Evolutionary conservation across 352 stramenopile species (phyloP), one percentile per base, ranked within the genome.

Genomic region (Phytophthora uliginosa): DNA sequence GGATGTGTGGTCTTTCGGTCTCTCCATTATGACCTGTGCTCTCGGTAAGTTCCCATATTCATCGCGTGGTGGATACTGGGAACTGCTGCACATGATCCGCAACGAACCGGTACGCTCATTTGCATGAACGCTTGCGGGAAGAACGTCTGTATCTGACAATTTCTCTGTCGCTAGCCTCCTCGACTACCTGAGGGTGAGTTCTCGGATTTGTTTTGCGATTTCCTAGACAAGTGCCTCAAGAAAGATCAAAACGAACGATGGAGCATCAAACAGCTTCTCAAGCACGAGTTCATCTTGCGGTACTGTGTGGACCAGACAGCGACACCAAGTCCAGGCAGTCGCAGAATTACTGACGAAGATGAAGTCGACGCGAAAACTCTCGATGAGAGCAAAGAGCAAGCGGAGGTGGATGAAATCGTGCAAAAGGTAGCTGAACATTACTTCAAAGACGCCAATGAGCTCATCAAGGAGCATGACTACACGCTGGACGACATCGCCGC

Each of bases 11-110:
- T 95, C 89, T 17, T 92, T 96, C 48, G 89, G 89, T 3, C 83
- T 95, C 38, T 93, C 89, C 15, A 93, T 97, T 67, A 95, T 98
- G 85, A 96, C 94, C 18, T 95, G 94, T 60, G 94, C 92, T 26
- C 77, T 98, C 8, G 94, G 94, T 2, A 87, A 85, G 45, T 97
- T 97, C 76, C 93, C 93, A 38, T 97, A 97, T 51, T 90, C 89
- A 20, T 91, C 85, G 4, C 84, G 90, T 68, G 85, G 84, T n/a
- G 94, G 87, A 6, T 98, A 98, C 72, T 98, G 93, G 92, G 87
- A 94, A 57, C 73, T 98, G 15, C 81, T 98, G 4, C 86, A 96
- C 74, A 95, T 93, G 80, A 95, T 96, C 42, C 88, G 89, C 67
- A 96, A 96, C 55, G 87, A 95, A 58, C 77, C 83, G 53, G 87